phyloP scores from a whole-genome alignment of 2,329 filamentous ascomycete genomes.

The Blastomyces emzantsi region DNA sequence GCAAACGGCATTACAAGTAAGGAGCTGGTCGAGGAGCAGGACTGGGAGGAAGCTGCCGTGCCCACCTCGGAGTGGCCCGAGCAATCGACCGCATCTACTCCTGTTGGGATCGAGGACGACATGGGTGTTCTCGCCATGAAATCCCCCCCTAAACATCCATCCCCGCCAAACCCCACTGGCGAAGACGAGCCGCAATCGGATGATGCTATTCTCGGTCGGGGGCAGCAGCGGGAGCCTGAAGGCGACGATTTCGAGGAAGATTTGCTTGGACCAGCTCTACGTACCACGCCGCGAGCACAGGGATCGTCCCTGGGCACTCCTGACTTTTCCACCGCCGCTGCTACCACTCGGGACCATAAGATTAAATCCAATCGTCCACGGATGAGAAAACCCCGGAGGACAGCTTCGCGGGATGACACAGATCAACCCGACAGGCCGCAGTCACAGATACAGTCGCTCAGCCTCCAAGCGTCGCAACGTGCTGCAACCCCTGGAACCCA shows the following conservation, averaged over 20 bases:
- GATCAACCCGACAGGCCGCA: background rate
- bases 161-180: background rate
- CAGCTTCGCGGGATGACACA: background rate
- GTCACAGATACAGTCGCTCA: background rate
- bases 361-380: constrained; percentile 3
- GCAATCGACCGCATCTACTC: constrained; percentile 16
- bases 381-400: background rate
- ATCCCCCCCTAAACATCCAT: constrained; percentile 9
- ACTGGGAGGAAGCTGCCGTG: constrained; percentile 34
- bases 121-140: constrained; percentile 29
- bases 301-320: background rate
- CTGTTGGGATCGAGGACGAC: constrained; percentile 29
- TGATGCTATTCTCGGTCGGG: background rate
- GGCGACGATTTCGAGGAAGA: background rate
- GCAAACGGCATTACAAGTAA: constrained; percentile 55
- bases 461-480: background rate
- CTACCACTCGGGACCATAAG: background rate
- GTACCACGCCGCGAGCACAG: background rate
- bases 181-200: background rate
- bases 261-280: background rate
- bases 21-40: constrained; percentile 47
- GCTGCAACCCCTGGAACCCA: background rate
- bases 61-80: constrained; percentile 15
- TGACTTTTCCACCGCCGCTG: background rate
- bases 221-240: background rate